These are phyloP conservation scores for Tirmania nivea DNA, from an alignment of 495 filamentous ascomycete species.

Conservation along the genomic window DNA sequence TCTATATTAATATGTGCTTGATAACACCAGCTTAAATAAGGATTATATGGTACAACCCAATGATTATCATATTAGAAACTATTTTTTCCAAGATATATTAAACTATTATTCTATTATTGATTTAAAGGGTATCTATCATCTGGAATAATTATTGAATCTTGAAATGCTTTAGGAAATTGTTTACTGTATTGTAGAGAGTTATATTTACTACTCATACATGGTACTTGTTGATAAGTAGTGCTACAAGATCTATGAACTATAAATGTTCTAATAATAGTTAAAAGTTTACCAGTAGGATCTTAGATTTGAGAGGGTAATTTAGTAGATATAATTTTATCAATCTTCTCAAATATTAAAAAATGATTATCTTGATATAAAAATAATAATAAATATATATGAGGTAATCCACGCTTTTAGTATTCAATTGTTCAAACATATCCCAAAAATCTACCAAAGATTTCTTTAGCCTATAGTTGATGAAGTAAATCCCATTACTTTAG, in stretches of 20 bases:
- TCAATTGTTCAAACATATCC: constrained; percentile 8
- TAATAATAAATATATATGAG: constrained; percentile 3
- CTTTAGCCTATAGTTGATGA: constrained; percentile 2
- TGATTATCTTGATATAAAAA: background rate
- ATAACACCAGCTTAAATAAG: constrained; percentile 6
- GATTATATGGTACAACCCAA: constrained; percentile 8
- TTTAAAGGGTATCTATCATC: background rate
- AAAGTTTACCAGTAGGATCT: background rate
- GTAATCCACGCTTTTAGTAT: constrained; percentile 8
- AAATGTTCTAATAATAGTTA: background rate
- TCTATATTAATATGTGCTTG: no score
- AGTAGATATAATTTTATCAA: constrained; percentile 1
- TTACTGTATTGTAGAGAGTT: no score
- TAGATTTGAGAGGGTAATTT: background rate
- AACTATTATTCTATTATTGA: no score
- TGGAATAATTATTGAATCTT: background rate
- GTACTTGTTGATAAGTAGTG: no score
- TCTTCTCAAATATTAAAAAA: background rate
- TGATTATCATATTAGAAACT: no score
- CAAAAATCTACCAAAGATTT: constrained; percentile 5
- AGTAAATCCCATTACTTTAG: constrained; percentile 6
- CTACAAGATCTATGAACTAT: no score
- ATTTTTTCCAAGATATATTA: background rate
- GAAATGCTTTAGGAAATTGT: background rate
- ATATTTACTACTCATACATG: background rate